Evolutionary conservation across 345 rosid species (phyloP).

Genomic region (Salix caprea): DNA sequence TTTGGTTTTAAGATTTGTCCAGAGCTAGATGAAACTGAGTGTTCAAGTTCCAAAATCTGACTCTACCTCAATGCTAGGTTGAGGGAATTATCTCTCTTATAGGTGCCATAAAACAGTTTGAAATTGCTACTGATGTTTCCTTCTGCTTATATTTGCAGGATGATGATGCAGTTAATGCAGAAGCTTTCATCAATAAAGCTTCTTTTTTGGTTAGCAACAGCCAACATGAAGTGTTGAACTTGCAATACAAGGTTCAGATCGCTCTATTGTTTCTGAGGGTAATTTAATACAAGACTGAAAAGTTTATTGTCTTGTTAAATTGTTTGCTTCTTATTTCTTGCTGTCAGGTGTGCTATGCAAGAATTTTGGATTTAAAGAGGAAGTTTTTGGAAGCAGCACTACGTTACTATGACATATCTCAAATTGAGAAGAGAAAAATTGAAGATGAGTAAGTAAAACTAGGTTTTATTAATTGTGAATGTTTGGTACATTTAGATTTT

Average conservation of each 20-base stretch:
- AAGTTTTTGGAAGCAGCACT: constrained; percentile 96
- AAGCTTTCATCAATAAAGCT: constrained; percentile 92
- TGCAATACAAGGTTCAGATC: constrained; percentile 72
- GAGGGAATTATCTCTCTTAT: neutral
- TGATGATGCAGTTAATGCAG: constrained; percentile 97
- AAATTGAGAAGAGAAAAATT: constrained; percentile 86
- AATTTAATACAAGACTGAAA: constrained; percentile 1
- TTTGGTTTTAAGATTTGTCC: neutral
- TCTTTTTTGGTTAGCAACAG: constrained; percentile 95
- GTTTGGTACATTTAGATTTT: neutral
- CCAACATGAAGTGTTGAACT: constrained; percentile 83
- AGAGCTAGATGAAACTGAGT: neutral
- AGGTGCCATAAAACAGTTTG: neutral
- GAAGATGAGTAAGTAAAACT: constrained; percentile 76
- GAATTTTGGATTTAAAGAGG: constrained; percentile 93
- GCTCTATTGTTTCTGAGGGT: neutral
- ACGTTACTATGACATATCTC: constrained; percentile 88
- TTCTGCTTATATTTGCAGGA: constrained; percentile 49
- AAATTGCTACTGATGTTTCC: neutral
- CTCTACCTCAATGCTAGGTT: neutral
- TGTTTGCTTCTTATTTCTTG: constrained; percentile 6
- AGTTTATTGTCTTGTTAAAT: constrained; percentile 1
- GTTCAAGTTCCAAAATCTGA: neutral
- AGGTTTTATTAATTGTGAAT: neutral
- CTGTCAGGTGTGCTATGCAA: constrained; percentile 86